Evolutionary conservation across 352 stramenopile species (phyloP), one percentile per base, ranked within the genome.

Genomic region (Phytophthora fragariae): DNA sequence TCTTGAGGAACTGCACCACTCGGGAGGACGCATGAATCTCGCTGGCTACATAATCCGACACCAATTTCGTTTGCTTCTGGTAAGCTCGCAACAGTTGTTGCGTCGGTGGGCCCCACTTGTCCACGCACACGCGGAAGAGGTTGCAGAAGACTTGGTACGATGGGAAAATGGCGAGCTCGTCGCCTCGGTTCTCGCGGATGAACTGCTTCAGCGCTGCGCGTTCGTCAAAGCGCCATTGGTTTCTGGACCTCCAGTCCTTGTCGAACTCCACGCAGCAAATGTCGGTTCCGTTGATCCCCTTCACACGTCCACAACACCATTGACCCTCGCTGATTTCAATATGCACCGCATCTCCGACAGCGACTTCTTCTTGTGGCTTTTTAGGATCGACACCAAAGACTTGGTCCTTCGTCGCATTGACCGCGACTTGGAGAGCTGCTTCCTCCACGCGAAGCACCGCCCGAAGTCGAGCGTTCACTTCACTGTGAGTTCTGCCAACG

Each of bases 111-210:
- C 75, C 60, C 77, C 80, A 88, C 53, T 71, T 69, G 14, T 81
- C 77, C 21, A 88, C 77, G 37, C 70, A 83, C n/a, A 73, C 68
- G 0, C 68, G 74, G 29, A 85, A 76, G 5, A 89, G 70, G 65
- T 80, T 80, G 70, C 72, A 81, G 50, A 89, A 86, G 2, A 81
- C 71, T 17, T 79, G 66, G 17, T 83, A 83, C 6, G 79, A 85
- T 21, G 74, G 55, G 41, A 85, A 85, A 57, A 82, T 80, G 0
- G 71, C 63, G 31, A 84, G 71, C 44, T 84, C 77, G 27, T 82
- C 75, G 7, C 74, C 70, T 39, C 74, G 75, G 62, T 82, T 80
- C n/a, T 66, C 67, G 3, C 29, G 65, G 49, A 84, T 81, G 15
- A 81, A 74, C 41, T 63, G 44, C 55, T 79, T 78, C 5, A 81